Conservation (phyloP, 306 rosid genomes). For the Fragaria ananassa region DNA sequence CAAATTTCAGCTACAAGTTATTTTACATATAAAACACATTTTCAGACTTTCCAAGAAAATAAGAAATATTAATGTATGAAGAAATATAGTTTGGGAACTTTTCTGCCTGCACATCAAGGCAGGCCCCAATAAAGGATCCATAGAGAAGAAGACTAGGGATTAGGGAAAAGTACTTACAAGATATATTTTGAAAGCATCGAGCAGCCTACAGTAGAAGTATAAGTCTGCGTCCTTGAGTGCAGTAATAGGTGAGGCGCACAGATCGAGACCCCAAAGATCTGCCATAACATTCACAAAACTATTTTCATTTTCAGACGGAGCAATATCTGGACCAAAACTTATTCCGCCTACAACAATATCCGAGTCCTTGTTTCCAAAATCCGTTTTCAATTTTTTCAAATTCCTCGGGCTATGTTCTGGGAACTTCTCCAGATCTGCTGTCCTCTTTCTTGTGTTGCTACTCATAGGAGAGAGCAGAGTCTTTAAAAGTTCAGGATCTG, state of each 20-base stretch:
- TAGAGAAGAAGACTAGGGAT: slow-evolving; percentile 13
- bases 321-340: slow-evolving; percentile 35
- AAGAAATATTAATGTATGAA: background rate
- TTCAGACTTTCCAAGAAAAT: background rate
- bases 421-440: slow-evolving; percentile 24
- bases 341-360: slow-evolving; percentile 76
- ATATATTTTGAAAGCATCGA: slow-evolving; percentile 71
- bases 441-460: slow-evolving; percentile 61
- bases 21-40: background rate
- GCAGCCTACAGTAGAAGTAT: slow-evolving; percentile 61
- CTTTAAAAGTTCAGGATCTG: slow-evolving; percentile 75
- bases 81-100: background rate
- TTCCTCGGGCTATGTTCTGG: slow-evolving; percentile 29
- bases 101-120: background rate
- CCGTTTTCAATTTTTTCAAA: slow-evolving; percentile 53
- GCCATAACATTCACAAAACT: slow-evolving; percentile 42
- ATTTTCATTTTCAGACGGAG: slow-evolving; percentile 30
- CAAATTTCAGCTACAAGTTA: background rate
- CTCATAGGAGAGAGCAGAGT: slow-evolving; percentile 60
- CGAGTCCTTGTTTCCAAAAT: slow-evolving; percentile 36
- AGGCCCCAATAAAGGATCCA: background rate
- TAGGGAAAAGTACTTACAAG: slow-evolving; percentile 45
- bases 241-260: slow-evolving; percentile 26
- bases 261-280: slow-evolving; percentile 71
- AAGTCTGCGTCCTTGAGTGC: slow-evolving; percentile 42